Conservation (phyloP, 441 rosid species). For the Gossypium schwendimanii region DNA sequence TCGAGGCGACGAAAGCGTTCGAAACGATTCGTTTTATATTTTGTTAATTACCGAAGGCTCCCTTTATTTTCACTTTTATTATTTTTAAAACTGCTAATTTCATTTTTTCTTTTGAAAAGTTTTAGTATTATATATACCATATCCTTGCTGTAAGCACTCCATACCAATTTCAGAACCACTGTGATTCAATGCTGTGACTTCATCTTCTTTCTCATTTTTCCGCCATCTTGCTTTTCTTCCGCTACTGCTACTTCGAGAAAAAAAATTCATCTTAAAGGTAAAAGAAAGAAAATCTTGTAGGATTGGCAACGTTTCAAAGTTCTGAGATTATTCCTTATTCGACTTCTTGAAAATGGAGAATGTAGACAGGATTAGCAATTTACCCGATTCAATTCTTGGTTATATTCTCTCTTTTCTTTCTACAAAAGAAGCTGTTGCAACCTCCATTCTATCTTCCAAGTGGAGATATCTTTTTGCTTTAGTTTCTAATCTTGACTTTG, state of each 20-base stretch:
- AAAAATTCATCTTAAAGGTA: no score
- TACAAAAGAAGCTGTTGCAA: neutral
- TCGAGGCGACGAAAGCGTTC: neutral
- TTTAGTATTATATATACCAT: no score
- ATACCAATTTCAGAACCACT: no score
- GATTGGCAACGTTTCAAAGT: neutral
- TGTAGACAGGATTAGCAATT: neutral
- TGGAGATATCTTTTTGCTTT: neutral
- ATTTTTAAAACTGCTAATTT: no score
- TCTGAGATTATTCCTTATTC: neutral
- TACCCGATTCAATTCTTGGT: neutral
- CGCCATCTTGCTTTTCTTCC: no score
- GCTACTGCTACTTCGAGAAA: no score
- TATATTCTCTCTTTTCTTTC: neutral
- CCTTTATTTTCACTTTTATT: neutral
- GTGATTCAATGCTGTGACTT: no score
- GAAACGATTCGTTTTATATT: neutral
- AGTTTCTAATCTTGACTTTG: neutral
- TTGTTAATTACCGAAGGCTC: neutral
- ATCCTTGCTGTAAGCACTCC: no score
- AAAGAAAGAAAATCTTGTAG: no score
- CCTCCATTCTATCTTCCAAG: neutral
- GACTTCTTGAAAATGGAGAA: neutral
- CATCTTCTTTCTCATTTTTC: no score
- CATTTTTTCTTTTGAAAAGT: no score